Evolutionary conservation across 306 rosid species (phyloP), one percentile per base, ranked within the genome.

Genomic region (Fragaria iinumae): DNA sequence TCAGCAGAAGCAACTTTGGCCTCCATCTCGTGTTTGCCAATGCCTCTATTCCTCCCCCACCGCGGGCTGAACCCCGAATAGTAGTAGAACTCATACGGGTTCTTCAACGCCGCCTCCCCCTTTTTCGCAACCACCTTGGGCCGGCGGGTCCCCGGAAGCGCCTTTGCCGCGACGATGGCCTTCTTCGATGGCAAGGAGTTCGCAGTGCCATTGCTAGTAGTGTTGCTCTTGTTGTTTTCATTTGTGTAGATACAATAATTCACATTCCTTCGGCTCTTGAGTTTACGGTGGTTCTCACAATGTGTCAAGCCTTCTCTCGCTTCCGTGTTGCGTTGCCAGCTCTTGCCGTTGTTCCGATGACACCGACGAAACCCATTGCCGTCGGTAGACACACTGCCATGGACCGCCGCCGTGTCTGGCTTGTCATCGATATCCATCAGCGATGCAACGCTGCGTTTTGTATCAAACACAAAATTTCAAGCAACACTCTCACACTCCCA

Each of bases 41-140:
- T 84, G 14, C 96, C 89, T 75, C 94, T 77, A 4, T 80, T 73
- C 21, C 86, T 86, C 0, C 90, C 87, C 98, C 96, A 90, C 17
- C 34, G 25, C 0, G 98, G 98, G 4, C 91, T 93, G 20, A 94
- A 91, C 66, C 98, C 98, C 0, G 98, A 94, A 83, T 91, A 91
- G 21, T 90, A 94, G 48, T 90, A 94, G 80, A 86, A 91, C 50
- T 91, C 96, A 5, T 87, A 71, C 3, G 91, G 96, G 73, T 85
- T 90, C 52, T 47, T 47, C 52, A 13, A 13, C 5, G 17, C 17
- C 14, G 52, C 16, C 52, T 11, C 17, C 52, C 14, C 52, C 79
- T 73, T 62, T 25, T 20, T n/a, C 25, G 60, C 21, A 6, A 8
- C 84, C 14, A 55, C 17, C 50, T 27, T 34, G 44, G 72, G 79